Evolutionary conservation across 306 rosid genomes (phyloP), one percentile per base, ranked within the genome.

Genomic region (Cicer cuneatum): DNA sequence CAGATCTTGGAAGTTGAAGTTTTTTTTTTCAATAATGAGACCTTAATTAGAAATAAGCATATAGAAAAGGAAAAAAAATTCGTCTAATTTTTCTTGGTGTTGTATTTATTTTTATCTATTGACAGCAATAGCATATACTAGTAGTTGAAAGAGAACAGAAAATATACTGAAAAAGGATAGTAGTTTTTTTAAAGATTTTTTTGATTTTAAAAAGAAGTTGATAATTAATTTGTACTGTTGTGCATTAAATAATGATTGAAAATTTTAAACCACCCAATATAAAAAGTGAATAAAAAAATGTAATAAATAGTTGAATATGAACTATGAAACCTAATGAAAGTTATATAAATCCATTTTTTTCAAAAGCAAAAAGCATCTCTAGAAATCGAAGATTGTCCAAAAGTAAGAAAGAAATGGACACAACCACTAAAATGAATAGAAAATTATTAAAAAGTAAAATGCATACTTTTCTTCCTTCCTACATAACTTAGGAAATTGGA

Each of bases 341-440:
- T 8, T 16, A 7, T 54, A 42, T 12, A 71, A n/a, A 37, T 37
- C 2, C 3, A 11, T 7, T 10, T 13, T 16, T 43, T 10, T 1
- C 7, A 9, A 72, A 80, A 39, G 49, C 57, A 66, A 73, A 68
- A 57, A 13, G 45, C 7, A 65, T 61, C 65, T 9, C 38, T 5
- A 7, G 13, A 41, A 57, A 42, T 29, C 48, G 57, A 66, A 83
- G 63, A 7, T 5, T 70, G 72, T 48, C 66, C 1, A 21, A 76
- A 66, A 52, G 39, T 13, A 15, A 52, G 66, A 60, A 46, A 12
- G 71, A 46, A 68, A 54, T 68, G 8, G 63, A 54, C 70, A 29
- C 66, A 77, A 54, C 87, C 57, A 53, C 77, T 78, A 53, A 42
- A 65, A 18, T 19, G 12, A 52, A 52, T 47, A 18, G 10, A 24